Evolutionary conservation across 305 asterid genomes (phyloP), one percentile per base, ranked within the genome.

Genomic region (Rubia tinctorum): DNA sequence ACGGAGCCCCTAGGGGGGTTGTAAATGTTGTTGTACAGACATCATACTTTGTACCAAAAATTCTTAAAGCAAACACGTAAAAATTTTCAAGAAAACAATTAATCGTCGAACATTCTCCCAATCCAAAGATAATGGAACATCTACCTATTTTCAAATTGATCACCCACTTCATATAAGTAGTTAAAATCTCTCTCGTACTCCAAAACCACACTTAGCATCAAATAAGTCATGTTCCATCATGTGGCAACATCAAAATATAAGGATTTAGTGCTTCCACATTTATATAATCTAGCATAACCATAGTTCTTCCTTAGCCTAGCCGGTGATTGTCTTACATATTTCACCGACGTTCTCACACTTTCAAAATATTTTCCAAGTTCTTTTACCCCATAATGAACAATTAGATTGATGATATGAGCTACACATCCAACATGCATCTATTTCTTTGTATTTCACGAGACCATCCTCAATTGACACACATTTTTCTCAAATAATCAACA

Each of bases 371-470:
- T 8, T 0, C 8, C 0, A 15, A 13, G 18, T 13, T 34, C 20
- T 14, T 64, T 34, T n/a, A 80, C 45, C 7, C 75, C 75, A 25
- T 67, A 44, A 6, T 66, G 25, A 10, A 61, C 76, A 68, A 73
- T 56, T 37, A 72, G 39, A 43, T 76, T 72, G 2, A 68, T 49
- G 5, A 80, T 71, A 34, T 73, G 76, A 18, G 66, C 64, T 62
- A 42, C 37, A 44, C 71, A 76, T 17, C 47, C 76, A 17, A 75
- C 22, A 73, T 72, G 77, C 40, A 72, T 53, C 20, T 43, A 53
- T 53, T 71, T 66, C 42, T 17, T 43, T 43, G 18, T 71, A 80
- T 30, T 15, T 72, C 20, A 51, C 51, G 7, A 49, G 43, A 37
- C 10, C 18, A 9, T 14, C 15, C 20, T 43, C 42, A 59, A 51